Evolutionary conservation across 768 basidiomycete genomes (phyloP).

Genomic region (Inosperma sp.): DNA sequence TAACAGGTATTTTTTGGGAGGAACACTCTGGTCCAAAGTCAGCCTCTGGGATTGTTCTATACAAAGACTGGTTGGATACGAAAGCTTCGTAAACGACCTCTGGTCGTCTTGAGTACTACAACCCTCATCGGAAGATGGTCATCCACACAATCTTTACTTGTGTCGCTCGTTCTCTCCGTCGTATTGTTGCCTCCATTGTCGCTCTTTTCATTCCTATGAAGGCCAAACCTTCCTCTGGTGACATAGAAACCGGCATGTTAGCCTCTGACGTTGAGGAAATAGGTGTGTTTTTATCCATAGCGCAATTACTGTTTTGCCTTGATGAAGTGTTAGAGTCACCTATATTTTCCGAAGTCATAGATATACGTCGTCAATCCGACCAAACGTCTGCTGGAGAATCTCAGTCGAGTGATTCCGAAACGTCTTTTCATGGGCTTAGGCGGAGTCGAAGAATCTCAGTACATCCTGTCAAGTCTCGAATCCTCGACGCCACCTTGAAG

Average conservation of each 20-base stretch:
- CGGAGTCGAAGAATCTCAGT: slow-evolving; percentile 7
- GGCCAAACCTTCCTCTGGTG: not conserved
- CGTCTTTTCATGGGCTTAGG: not conserved
- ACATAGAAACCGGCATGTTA: not conserved
- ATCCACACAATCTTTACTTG: slow-evolving; percentile 7
- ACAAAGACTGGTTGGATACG: no score
- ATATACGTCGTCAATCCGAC: no score
- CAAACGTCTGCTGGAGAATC: no score
- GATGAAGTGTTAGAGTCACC: no score
- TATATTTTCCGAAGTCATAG: no score
- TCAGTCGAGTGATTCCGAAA: no score
- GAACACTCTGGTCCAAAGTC: no score
- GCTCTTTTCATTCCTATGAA: not conserved
- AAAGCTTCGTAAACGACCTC: no score
- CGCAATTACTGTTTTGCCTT: no score
- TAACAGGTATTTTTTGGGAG: no score
- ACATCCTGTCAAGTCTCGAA: slow-evolving; percentile 20
- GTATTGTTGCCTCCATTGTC: not conserved
- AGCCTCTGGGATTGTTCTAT: no score
- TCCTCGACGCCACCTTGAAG: slow-evolving; percentile 18
- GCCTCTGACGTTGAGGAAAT: not conserved
- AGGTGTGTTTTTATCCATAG: not conserved
- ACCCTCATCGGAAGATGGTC: not conserved
- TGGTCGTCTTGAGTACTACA: no score
- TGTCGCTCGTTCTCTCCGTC: slow-evolving; percentile 5